These are phyloP conservation scores for Camellia granthamiana DNA, from an alignment of 148 eudicot species.

Conservation along the genomic window DNA sequence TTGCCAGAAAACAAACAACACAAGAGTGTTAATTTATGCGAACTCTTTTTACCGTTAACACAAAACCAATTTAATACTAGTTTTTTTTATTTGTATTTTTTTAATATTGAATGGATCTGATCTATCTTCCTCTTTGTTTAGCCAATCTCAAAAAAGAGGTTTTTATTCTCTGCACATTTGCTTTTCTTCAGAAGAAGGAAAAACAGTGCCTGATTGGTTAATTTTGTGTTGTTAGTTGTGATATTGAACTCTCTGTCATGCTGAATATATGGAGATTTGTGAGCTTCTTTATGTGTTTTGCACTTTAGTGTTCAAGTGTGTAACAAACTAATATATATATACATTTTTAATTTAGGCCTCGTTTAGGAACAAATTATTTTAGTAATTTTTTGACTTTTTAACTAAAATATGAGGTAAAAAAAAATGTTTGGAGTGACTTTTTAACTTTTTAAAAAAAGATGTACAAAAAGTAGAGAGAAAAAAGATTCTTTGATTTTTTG, in stretches of 20 bases:
- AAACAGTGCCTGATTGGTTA: constrained; percentile 9
- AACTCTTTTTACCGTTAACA: no score
- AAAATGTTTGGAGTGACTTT: no score
- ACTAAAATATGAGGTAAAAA: no score
- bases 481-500: no score
- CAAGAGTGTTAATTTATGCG: no score
- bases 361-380: no score
- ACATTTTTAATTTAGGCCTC: no score
- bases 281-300: not conserved
- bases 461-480: no score
- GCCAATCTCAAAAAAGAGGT: constrained; percentile 21
- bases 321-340: not conserved
- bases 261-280: not conserved
- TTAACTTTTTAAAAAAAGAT: no score
- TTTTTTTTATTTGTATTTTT: not conserved
- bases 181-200: not conserved
- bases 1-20: no score
- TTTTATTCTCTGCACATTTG: constrained; percentile 17
- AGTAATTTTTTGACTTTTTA: no score
- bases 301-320: not conserved
- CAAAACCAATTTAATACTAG: not conserved
- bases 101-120: constrained; percentile 28
- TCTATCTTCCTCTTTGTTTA: constrained; percentile 15
- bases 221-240: not conserved
- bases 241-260: not conserved